A percentile compares a stretch with the other conserved stretches of the same genome.
Conservation (phyloP, 768 basidiomycete genomes). For the Auriculariales sp. region DNA sequence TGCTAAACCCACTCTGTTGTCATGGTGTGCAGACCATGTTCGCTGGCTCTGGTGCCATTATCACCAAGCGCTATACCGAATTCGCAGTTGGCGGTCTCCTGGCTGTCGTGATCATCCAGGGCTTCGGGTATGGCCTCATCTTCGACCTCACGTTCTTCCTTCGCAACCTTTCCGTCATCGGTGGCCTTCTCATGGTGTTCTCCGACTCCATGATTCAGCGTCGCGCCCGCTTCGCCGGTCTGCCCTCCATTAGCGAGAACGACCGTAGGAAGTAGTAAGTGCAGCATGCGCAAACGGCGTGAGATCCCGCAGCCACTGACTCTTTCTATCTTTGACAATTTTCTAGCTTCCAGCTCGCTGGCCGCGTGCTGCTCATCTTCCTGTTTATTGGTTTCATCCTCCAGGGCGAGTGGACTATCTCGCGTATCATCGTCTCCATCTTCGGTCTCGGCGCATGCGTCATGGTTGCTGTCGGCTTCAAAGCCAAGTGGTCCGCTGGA, state of each 20-base stretch:
- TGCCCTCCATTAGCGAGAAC: slow-evolving; percentile 81
- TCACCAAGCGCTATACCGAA: slow-evolving; percentile 77
- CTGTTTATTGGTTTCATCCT: slow-evolving; percentile 96
- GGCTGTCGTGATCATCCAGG: slow-evolving; percentile 84
- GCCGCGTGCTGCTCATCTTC: slow-evolving; percentile 95
- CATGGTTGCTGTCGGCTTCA: slow-evolving; percentile 98
- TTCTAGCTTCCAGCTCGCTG: slow-evolving; percentile 85
- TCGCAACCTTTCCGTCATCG: slow-evolving; percentile 93
- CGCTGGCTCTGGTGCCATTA: slow-evolving; percentile 67
- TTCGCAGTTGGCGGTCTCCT: slow-evolving; percentile 83
- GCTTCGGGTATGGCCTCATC: slow-evolving; percentile 96
- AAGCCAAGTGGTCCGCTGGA: slow-evolving; percentile 95
- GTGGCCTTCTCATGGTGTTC: slow-evolving; percentile 98
- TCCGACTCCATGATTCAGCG: slow-evolving; percentile 85
- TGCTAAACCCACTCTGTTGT: background rate
- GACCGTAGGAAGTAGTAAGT: slow-evolving; percentile 97
- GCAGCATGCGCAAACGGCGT: background rate
- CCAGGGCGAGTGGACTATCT: slow-evolving; percentile 82
- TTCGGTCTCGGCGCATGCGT: slow-evolving; percentile 82
- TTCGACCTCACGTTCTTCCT: slow-evolving; percentile 99
- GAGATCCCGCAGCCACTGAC: too few species aligned
- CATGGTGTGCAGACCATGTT: slow-evolving; percentile 61
- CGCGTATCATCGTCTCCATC: slow-evolving; percentile 75
- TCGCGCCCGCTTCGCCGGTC: slow-evolving; percentile 79
- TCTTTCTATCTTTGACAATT: background rate